Base-by-base conservation (phyloP, 495 filamentous ascomycete species). In the Penicillium goetzii region DNA sequence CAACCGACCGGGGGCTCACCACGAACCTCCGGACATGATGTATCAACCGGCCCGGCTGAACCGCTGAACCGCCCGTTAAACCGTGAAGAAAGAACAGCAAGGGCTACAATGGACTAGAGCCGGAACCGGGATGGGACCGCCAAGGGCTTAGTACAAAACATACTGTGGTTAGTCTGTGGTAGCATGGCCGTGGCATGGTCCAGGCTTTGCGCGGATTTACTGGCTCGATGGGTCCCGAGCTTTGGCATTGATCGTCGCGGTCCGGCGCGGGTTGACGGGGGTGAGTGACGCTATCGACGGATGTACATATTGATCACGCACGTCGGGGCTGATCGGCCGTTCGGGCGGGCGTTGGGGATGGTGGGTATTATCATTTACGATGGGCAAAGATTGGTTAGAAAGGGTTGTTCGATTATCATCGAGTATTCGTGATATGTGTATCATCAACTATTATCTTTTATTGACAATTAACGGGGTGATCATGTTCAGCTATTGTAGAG, bases 1-100 rank as follows among this genome's bases (percentile, higher is more conserved):
- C 28, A 50, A 50, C 3, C 15, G 47, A 50, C 3, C 15, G 47
- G 47, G 47, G 25, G 6, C 12, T 0, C 25, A n/a, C 40, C 26
- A 56, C 60, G 52, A 62, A 62, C 41, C 45, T 57, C n/a, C 52
- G 32, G 30, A 55, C 15, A 17, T 59, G 61, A 63, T 63, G 34
- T 59, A 63, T 63, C 61, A 58, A 58, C 36, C 45, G n/a, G 25
- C 50, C 50, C 28, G 15, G 28, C 58, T 33, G 34, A 43, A 60
- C 49, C 50, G 47, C 32, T 36, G 52, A 30, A 36, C 15, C 15
- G 52, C 40, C 43, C 52, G 40, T 56, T 62, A 26, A 62, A 50
- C 40, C 38, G 38, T 61, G 58, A 56, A 54, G 25, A 28, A 17
- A 4, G n/a, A 7, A 41, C 50, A 56, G 62, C 62, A 56, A 55